phyloP scores from a whole-genome alignment of 192 early-diverging fungal species.

The Thamnidium elegans region DNA sequence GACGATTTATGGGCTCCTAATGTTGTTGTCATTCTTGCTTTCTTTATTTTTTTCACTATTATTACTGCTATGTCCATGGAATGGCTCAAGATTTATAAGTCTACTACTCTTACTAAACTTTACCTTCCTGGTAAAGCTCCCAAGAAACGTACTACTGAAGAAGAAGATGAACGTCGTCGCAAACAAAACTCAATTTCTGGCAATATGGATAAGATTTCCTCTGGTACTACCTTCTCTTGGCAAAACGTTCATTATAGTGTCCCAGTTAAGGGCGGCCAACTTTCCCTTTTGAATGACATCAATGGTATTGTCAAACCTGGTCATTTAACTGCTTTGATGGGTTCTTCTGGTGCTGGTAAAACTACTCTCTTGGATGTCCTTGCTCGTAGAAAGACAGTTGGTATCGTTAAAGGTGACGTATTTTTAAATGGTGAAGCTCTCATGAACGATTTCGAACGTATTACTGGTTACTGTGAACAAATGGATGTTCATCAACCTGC shows the following conservation, averaged over 20 bases:
- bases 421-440: slow-evolving; percentile 50
- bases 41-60: slow-evolving; percentile 43
- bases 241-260: slow-evolving; percentile 66
- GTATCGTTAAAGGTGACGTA: slow-evolving; percentile 57
- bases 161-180: slow-evolving; percentile 31
- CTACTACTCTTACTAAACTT: slow-evolving; percentile 48
- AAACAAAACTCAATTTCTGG: slow-evolving; percentile 35
- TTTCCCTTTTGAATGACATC: slow-evolving; percentile 65
- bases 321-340: slow-evolving; percentile 87
- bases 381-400: slow-evolving; percentile 72
- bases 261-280: slow-evolving; percentile 55
- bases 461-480: slow-evolving; percentile 83
- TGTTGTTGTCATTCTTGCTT: slow-evolving; percentile 56
- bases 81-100: slow-evolving; percentile 57
- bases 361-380: slow-evolving; percentile 74
- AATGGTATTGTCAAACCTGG: slow-evolving; percentile 72
- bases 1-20: slow-evolving; percentile 54
- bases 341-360: slow-evolving; percentile 89
- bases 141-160: slow-evolving; percentile 19
- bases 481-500: slow-evolving; percentile 84
- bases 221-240: slow-evolving; percentile 58
- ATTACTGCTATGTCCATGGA: slow-evolving; percentile 56
- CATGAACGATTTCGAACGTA: slow-evolving; percentile 51
- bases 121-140: slow-evolving; percentile 43
- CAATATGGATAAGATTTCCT: slow-evolving; percentile 41